Percentiles rank a stretch among this genome's conserved stretches.
These are phyloP conservation scores for Ogataea methanolica DNA, from an alignment of 805 yeast species.

Conservation along the genomic window DNA sequence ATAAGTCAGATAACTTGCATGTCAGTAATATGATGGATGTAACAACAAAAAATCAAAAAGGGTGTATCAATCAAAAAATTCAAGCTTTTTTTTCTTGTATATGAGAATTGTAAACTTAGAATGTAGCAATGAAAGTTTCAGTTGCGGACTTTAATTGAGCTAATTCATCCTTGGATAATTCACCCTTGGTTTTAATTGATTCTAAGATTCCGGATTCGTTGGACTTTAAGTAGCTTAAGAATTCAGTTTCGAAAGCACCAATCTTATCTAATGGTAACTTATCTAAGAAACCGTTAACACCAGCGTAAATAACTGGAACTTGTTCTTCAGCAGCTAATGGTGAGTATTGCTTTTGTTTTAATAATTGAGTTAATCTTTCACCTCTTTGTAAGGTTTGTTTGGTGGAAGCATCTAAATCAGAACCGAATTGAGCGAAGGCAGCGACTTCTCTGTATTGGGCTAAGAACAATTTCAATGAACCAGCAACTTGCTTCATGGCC, in stretches of 20 bases:
- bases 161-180: slow-evolving; percentile 81
- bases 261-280: slow-evolving; percentile 77
- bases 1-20: neutral
- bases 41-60: slow-evolving; percentile 1
- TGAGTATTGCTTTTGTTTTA: slow-evolving; percentile 95
- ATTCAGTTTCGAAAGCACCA: slow-evolving; percentile 86
- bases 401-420: slow-evolving; percentile 99
- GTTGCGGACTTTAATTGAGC: slow-evolving; percentile 87
- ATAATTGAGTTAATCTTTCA: slow-evolving; percentile 99
- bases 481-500: slow-evolving; percentile 99
- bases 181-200: slow-evolving; percentile 85
- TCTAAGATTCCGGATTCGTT: slow-evolving; percentile 81
- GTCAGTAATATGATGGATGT: slow-evolving; percentile 1
- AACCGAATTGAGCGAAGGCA: slow-evolving; percentile 99
- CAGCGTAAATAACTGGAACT: slow-evolving; percentile 98
- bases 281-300: slow-evolving; percentile 99
- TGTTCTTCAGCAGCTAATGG: slow-evolving; percentile 99
- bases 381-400: slow-evolving; percentile 99
- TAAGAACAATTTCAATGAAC: slow-evolving; percentile 99
- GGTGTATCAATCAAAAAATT: slow-evolving; percentile 10
- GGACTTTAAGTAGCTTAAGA: slow-evolving; percentile 87
- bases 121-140: slow-evolving; percentile 88
- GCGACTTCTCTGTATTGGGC: slow-evolving; percentile 99
- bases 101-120: slow-evolving; percentile 37
- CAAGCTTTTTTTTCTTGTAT: neutral